These are phyloP conservation scores for Amoebophrya sp. DNA, from an alignment of 169 alveolate species.

Conservation along the genomic window DNA sequence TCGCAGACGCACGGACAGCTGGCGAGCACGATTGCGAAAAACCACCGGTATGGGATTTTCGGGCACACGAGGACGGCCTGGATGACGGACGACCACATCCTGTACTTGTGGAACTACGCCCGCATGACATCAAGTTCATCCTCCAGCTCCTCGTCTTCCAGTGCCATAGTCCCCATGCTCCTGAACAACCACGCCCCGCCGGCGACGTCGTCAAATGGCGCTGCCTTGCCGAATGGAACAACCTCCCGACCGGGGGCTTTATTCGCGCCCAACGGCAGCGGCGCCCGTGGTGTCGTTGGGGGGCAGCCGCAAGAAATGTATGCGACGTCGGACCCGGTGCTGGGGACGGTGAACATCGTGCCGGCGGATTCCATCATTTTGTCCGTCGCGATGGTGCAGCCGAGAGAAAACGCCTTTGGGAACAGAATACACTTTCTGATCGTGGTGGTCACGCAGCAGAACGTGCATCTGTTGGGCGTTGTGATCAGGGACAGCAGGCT, in stretches of 20 bases:
- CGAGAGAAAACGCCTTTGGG: neutral
- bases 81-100: neutral
- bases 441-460: constrained; percentile 20
- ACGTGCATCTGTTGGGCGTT: neutral
- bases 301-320: no score
- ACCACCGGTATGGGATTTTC: constrained; percentile 3
- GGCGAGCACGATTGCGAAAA: neutral
- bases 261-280: no score
- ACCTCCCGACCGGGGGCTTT: no score
- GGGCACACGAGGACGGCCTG: neutral
- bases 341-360: no score
- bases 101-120: neutral
- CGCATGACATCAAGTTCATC: no score
- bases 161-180: no score
- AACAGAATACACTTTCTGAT: neutral
- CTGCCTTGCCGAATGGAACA: no score
- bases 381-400: neutral
- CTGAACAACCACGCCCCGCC: no score
- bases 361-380: neutral
- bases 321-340: no score
- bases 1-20: neutral
- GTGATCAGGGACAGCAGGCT: neutral
- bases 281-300: no score
- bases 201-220: no score
- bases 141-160: no score